Base-by-base conservation (phyloP, 108 stramenopile species). In the Thalassiosira profunda region DNA sequence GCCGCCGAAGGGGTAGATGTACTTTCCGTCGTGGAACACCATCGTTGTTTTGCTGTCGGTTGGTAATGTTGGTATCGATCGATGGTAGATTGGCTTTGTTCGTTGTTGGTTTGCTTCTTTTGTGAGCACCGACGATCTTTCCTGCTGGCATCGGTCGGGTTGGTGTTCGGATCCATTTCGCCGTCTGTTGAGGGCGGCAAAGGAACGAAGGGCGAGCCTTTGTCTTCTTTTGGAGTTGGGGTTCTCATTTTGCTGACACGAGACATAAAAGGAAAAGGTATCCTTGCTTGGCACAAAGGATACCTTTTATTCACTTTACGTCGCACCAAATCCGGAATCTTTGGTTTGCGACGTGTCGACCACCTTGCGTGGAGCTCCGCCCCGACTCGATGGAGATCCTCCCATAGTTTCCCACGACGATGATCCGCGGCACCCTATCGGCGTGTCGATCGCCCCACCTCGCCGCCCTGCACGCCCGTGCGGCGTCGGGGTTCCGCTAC, bases 1-100 rank as follows among this genome's bases (percentile, higher is more conserved):
- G 49, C 77, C 77, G 2, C 77, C 77, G 31, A 79, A 79, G n/a
- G 77, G 71, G 35, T 72, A 79, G 42, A 79, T 79, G 64, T 65
- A 74, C 52, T 73, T 64, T 21, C 42, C 44, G 17, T 53, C 59
- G 31, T 49, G 33, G 41, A 56, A 28, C 2, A 40, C 52, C 58
- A 68, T 68, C 20, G 21, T 49, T 36, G 4, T 48, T 47, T 35
- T 15, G 12, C 51, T 35, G 49, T 36, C 51, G 57, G 55, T 15
- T 18, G 58, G 7, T 11, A 38, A 30, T 48, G 5, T 45, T 58
- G 4, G 4, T 18, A 35, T 48, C 26, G 31, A 34, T 33, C 35
- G 20, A 51, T 63, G 21, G 51, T 63, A 34, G 30, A 15, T 31
- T 28, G 31, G n/a, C 18, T 6, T 7, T 31, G 18, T 25, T 31